Percentiles rank a stretch among this genome's conserved stretches.
These are phyloP conservation scores for Actinomucor elegans DNA, from an alignment of 371 early-diverging fungal genomes.

Conservation along the genomic window DNA sequence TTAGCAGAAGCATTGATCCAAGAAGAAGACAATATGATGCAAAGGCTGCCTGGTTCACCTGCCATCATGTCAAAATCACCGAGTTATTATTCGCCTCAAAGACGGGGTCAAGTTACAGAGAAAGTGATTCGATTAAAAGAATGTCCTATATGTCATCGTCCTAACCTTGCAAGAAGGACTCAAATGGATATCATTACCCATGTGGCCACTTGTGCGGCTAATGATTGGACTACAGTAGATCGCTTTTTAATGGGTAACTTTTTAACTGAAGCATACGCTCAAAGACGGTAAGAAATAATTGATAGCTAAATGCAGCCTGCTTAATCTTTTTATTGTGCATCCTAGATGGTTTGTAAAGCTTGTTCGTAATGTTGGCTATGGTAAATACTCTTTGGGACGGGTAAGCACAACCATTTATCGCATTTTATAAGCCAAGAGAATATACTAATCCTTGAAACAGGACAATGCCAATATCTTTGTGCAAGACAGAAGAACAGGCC, in stretches of 20 bases:
- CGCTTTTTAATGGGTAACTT: constrained; percentile 75
- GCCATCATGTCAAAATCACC: background rate
- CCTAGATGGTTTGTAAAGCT: constrained; percentile 77
- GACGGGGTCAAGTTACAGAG: constrained; percentile 35
- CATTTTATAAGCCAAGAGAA: too few species aligned
- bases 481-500: constrained; percentile 71
- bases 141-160: constrained; percentile 76
- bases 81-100: background rate
- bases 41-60: background rate
- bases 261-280: constrained; percentile 73
- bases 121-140: constrained; percentile 60
- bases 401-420: too few species aligned
- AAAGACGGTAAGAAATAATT: constrained; percentile 49
- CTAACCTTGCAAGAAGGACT: constrained; percentile 49
- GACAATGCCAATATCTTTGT: constrained; percentile 78
- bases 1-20: constrained; percentile 7
- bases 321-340: background rate
- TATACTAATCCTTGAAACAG: too few species aligned
- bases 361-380: constrained; percentile 72
- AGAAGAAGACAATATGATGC: constrained; percentile 6
- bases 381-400: constrained; percentile 66
- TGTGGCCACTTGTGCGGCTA: constrained; percentile 68
- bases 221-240: constrained; percentile 61
- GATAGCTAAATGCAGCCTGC: too few species aligned
- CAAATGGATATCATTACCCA: constrained; percentile 80